Evolutionary conservation across 306 rosid species (phyloP).

Genomic region (Leucaena leucocephala): DNA sequence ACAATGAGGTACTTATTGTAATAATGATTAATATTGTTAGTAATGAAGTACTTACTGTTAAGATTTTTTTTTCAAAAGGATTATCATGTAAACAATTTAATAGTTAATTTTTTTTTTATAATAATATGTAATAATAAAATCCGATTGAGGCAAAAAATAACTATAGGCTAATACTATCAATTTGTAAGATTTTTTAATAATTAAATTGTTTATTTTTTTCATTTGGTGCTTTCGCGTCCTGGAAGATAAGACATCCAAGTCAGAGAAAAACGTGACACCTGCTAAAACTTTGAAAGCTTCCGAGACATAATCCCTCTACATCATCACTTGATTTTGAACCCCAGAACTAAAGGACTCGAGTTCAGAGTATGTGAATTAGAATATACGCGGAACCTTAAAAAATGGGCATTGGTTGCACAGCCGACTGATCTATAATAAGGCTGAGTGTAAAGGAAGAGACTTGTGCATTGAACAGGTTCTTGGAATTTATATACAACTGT

Average conservation of each 20-base stretch:
- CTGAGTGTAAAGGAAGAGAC: slow-evolving; percentile 22
- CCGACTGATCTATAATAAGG: background rate
- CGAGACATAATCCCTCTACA: background rate
- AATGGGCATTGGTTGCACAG: slow-evolving; percentile 16
- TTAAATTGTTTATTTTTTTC: background rate
- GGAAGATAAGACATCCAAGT: background rate
- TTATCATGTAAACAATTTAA: too few relatives aligned
- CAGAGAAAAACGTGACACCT: background rate
- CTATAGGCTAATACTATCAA: too few relatives aligned
- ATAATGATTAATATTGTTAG: background rate
- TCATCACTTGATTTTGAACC: slow-evolving; percentile 13
- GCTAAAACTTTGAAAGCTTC: background rate
- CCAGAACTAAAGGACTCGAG: background rate
- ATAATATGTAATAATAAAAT: too few relatives aligned
- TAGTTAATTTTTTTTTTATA: too few relatives aligned
- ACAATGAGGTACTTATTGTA: background rate
- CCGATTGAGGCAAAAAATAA: too few relatives aligned
- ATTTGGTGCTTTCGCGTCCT: background rate
- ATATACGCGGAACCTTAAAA: background rate
- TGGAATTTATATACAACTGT: slow-evolving; percentile 49
- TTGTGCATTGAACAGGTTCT: slow-evolving; percentile 38
- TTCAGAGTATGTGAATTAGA: background rate
- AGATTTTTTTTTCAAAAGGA: background rate
- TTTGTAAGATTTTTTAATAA: too few relatives aligned
- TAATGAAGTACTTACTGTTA: background rate